These are phyloP conservation scores for Gynandropsis gynandra DNA, from an alignment of 345 rosid species.

Conservation along the genomic window DNA sequence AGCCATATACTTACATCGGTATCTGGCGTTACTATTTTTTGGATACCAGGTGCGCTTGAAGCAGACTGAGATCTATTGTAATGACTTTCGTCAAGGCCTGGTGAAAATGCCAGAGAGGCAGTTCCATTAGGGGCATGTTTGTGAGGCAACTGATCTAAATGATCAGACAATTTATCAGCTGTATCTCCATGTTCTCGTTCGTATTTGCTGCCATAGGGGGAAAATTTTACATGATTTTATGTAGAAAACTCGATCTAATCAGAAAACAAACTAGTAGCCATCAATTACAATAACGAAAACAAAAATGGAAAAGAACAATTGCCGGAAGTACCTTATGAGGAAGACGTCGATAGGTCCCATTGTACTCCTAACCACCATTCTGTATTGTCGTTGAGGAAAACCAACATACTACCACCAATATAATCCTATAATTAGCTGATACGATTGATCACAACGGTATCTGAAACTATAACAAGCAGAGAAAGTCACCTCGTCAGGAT, in stretches of 20 bases:
- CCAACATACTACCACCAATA: conserved; percentile 38
- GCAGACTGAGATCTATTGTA: background rate
- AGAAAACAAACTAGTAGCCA: background rate
- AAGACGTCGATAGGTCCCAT: conserved; percentile 60
- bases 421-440: conserved; percentile 8
- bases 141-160: background rate
- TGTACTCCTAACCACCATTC: conserved; percentile 58
- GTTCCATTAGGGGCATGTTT: background rate
- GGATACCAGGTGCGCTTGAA: conserved; percentile 34
- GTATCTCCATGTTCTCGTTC: background rate
- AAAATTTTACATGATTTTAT: background rate
- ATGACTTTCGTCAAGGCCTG: background rate
- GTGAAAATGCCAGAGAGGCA: background rate
- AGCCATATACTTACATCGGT: conserved; percentile 38
- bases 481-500: conserved; percentile 53
- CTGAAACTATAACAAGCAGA: background rate
- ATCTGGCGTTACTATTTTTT: conserved; percentile 49
- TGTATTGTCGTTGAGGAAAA: conserved; percentile 47
- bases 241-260: background rate
- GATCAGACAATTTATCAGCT: background rate
- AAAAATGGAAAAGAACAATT: background rate
- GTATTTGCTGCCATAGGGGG: background rate
- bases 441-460: background rate
- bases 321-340: conserved; percentile 44
- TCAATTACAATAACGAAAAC: background rate